Conservation (phyloP, 352 stramenopile genomes). For the Globisporangium radiosum region DNA sequence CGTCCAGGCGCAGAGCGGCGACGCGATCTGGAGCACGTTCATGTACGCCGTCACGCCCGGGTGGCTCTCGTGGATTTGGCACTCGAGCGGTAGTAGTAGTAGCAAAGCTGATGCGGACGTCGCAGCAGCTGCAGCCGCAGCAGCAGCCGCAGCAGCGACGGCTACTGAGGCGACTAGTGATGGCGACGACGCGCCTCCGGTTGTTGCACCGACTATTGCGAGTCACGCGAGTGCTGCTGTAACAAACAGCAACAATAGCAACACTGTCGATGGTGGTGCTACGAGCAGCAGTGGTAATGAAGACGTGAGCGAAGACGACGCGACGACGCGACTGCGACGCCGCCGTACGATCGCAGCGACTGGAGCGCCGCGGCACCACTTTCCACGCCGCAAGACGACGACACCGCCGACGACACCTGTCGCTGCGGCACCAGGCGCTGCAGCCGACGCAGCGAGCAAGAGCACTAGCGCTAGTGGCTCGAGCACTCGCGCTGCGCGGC, state of each 20-base stretch:
- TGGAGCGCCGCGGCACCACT: neutral
- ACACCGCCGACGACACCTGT: neutral
- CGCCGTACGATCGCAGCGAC: neutral
- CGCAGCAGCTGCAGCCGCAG: conserved; percentile 6
- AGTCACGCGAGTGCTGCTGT: neutral
- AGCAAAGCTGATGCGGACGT: conserved; percentile 15
- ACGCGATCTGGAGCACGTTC: conserved; percentile 76
- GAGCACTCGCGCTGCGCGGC: neutral
- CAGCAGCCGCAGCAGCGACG: conserved; percentile 3
- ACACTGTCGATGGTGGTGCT: conserved; percentile 1
- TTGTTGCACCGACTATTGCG: too few species aligned
- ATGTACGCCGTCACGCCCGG: conserved; percentile 71
- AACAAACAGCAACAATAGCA: neutral
- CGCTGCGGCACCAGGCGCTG: neutral
- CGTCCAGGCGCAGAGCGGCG: conserved; percentile 66
- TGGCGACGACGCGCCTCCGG: too few species aligned
- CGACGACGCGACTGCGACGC: neutral
- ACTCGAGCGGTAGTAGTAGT: conserved; percentile 12
- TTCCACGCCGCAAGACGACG: conserved; percentile 3
- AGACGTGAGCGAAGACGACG: neutral
- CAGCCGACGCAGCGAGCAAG: neutral
- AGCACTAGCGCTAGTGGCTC: neutral
- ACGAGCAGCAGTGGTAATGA: conserved; percentile 1
- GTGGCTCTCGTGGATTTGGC: conserved; percentile 79
- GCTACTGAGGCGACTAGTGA: neutral